Percentiles rank a stretch among this genome's conserved stretches.
Conservation (phyloP, 192 early-diverging fungal species). For the Entophlyctis helioformis region DNA sequence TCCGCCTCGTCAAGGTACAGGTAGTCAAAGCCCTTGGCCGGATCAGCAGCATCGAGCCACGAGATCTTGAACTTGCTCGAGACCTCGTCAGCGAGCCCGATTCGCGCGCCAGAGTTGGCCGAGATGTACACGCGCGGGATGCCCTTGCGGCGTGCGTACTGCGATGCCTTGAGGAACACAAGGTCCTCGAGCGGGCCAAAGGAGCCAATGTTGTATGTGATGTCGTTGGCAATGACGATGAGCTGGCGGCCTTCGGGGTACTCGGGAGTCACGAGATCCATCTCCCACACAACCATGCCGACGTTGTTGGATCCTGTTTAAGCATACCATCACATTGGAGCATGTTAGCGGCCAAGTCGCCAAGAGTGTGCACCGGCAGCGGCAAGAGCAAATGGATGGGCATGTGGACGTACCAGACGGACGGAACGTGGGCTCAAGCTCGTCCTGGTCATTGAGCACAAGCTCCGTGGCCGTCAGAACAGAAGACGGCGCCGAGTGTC, state of each 20-base stretch:
- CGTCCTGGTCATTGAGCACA: constrained; percentile 66
- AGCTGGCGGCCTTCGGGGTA: constrained; percentile 79
- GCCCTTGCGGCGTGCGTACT: constrained; percentile 68
- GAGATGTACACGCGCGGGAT: constrained; percentile 90
- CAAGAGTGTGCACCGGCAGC: too few relatives aligned
- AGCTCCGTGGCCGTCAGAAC: constrained; percentile 77
- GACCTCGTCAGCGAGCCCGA: constrained; percentile 92
- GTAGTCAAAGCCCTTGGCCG: constrained; percentile 83
- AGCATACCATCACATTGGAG: too few relatives aligned
- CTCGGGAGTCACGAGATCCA: constrained; percentile 84
- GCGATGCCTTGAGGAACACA: constrained; percentile 85
- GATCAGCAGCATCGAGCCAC: constrained; percentile 74
- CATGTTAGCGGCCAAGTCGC: too few relatives aligned
- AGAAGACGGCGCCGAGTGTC: constrained; percentile 47
- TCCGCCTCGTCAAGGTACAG: constrained; percentile 74
- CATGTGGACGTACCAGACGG: constrained; percentile 69
- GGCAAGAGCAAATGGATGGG: too few relatives aligned
- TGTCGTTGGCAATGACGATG: constrained; percentile 96
- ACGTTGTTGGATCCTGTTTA: constrained; percentile 55
- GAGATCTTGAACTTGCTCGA: constrained; percentile 71
- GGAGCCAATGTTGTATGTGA: constrained; percentile 93
- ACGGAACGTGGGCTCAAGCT: constrained; percentile 65
- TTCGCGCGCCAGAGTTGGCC: constrained; percentile 97
- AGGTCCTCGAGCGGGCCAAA: constrained; percentile 91
- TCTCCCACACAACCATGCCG: constrained; percentile 95